Base-by-base conservation (phyloP, 805 yeast genomes). In the Lipomyces chichibuensis region DNA sequence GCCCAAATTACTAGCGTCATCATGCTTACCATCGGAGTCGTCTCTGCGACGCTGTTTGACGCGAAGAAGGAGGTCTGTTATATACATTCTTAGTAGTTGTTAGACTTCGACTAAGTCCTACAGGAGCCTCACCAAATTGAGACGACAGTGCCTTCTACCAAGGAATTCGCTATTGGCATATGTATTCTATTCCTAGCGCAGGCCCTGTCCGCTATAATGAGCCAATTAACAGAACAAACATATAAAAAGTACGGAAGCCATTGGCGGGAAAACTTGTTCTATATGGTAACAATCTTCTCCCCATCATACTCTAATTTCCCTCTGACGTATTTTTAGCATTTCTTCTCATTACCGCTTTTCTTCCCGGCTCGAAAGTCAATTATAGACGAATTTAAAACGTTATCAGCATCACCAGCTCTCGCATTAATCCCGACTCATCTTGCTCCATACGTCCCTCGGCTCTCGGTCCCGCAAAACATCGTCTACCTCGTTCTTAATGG, bases 181-280 rank as follows among this genome's bases (percentile, higher is more conserved):
- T 33, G 74, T 32, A 73, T 85, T 0, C 76, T 88, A 9, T 59
- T 81, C 2, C 51, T 83, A 1, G 83, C 90, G 0, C 84, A 88
- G 7, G 72, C 85, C 0, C 69, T 87, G 11, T 81, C 84, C 13
- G 85, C 91, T 0, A 71, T 86, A n/a, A 80, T 86, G 78, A 88
- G 90, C 0, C 79, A 88, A 23, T 82, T 84, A 73, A 83, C 83
- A 54, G 92, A 89, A 72, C 75, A 75, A 59, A 81, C 87, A 0
- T 84, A 80, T 71, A 75, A 75, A 14, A 71, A 70, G 25, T 85
- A 87, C 73, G 89, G 90, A 5, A 81, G 80, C 63, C 83, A 83
- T 62, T 89, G 93, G 93, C 79, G 83, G 64, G 92, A 89, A 71
- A 81, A 84, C 46, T 74, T 89, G 57, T 89, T 89, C 72, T 88